These are phyloP conservation scores for Mycena rosella DNA, from an alignment of 768 basidiomycete genomes.

Conservation along the genomic window DNA sequence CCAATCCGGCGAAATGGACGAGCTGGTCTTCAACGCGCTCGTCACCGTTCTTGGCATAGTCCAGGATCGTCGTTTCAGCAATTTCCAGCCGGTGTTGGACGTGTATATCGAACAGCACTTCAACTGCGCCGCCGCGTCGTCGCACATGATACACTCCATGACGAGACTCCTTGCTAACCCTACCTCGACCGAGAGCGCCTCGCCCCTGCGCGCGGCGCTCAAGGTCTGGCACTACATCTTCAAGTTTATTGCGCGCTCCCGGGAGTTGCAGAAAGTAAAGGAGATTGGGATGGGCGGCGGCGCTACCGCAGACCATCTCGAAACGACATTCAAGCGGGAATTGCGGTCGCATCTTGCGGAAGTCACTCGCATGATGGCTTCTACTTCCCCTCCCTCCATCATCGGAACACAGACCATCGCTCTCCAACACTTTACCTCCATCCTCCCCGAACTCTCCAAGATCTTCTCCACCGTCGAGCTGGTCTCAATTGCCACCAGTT, in stretches of 20 bases:
- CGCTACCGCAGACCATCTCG: conserved; percentile 88
- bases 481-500: conserved; percentile 87
- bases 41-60: conserved; percentile 93
- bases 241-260: conserved; percentile 92
- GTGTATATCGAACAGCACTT: conserved; percentile 95
- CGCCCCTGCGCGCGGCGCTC: conserved; percentile 86
- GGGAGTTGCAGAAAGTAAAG: conserved; percentile 87
- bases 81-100: conserved; percentile 94
- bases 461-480: conserved; percentile 87
- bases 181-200: conserved; percentile 77
- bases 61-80: conserved; percentile 93
- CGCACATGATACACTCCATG: conserved; percentile 90
- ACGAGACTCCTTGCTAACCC: conserved; percentile 83
- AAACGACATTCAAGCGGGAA: conserved; percentile 87
- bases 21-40: conserved; percentile 89
- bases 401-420: conserved; percentile 97
- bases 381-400: conserved; percentile 81
- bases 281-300: conserved; percentile 85
- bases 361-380: conserved; percentile 92
- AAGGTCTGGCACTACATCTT: conserved; percentile 99
- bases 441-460: conserved; percentile 88
- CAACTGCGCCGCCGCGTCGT: conserved; percentile 81
- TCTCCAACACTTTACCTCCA: conserved; percentile 92
- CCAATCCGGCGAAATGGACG: conserved; percentile 82
- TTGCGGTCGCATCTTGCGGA: conserved; percentile 80